A percentile compares a stretch with the other conserved stretches of the same genome.
Conservation (phyloP, 768 basidiomycete genomes). For the Leccinum longicurvipes region DNA sequence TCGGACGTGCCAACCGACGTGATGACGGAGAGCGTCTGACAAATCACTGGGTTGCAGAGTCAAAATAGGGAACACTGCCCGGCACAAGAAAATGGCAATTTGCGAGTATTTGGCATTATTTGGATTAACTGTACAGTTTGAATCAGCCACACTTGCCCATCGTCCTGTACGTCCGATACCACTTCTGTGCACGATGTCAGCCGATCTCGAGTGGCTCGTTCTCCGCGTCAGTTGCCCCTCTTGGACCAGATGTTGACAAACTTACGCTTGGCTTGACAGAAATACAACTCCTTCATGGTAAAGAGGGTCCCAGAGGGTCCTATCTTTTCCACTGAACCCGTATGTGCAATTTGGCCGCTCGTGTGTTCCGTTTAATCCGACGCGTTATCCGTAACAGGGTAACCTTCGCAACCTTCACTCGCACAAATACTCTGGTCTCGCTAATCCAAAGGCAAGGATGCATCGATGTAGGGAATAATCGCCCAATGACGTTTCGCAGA, state of each 20-base stretch:
- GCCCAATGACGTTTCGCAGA: conserved; percentile 38
- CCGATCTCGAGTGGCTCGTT: conserved; percentile 93
- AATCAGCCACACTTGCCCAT: conserved; percentile 29
- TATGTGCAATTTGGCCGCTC: conserved; percentile 35
- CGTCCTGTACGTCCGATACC: conserved; percentile 15
- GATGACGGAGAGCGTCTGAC: too few species aligned
- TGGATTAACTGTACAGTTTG: conserved; percentile 31
- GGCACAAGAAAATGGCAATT: background rate
- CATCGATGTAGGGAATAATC: background rate
- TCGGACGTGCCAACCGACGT: too few species aligned
- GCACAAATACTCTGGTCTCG: conserved; percentile 88
- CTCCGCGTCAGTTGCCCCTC: conserved; percentile 52
- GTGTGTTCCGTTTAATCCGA: conserved; percentile 1
- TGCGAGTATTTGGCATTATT: conserved; percentile 24
- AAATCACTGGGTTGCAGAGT: too few species aligned
- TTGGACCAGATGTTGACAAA: background rate
- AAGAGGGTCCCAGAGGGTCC: conserved; percentile 72
- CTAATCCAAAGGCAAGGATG: conserved; percentile 68
- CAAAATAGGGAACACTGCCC: too few species aligned
- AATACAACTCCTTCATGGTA: conserved; percentile 82
- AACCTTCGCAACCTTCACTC: conserved; percentile 88
- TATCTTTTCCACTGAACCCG: conserved; percentile 81
- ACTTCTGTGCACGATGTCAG: conserved; percentile 58
- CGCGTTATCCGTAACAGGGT: conserved; percentile 45
- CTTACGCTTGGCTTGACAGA: conserved; percentile 39